Base-by-base conservation (phyloP, 2,329 filamentous ascomycete species). In the Venturia effusa region DNA sequence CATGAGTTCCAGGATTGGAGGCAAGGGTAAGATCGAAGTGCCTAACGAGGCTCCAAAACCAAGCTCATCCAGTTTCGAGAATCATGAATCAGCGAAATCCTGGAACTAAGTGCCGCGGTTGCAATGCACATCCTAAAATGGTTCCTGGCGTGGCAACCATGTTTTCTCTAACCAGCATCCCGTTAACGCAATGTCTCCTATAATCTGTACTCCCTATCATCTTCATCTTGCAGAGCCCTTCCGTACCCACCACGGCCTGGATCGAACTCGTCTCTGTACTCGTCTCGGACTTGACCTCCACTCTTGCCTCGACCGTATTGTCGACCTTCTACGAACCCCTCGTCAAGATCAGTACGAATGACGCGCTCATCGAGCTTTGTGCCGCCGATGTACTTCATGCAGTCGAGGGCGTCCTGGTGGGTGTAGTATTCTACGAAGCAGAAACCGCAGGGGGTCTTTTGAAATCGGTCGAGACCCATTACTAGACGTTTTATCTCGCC, bases 341-440 rank as follows among this genome's bases (percentile, higher is more conserved):
- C 92, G 73, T 99, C 94, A 60, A 97, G 77, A 78, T 99, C 94
- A 30, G 93, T 96, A 66, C 94, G 84, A 73, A 99, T 97, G 73
- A 99, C 88, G 70, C 94, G 87, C 81, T 99, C 94, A 75, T 99
- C 94, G 57, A 99, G 84, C 80, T 99, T 99, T 41, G 94, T 99
- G 65, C 94, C 94, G 64, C 94, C 94, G 71, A 99, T 88, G 75
- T 97, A 99, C 78, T 97, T 99, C 87, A 99, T 88, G 77, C 93
- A 97, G 75, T 99, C 94, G 61, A 99, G 83, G 10, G 94, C 94
- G 75, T 99, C 94, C 73, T 96, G 88, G 75, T 97, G 94, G 37
- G 88, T 97, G 80, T 97, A 97, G 79, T 99, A 99, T 78, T 99
- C 94, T 72, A 99, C 94, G 73, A 99, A 99, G 81, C 94, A 99